Base-by-base conservation (phyloP, 2,329 filamentous ascomycete genomes). In the Ascomycota sp. region DNA sequence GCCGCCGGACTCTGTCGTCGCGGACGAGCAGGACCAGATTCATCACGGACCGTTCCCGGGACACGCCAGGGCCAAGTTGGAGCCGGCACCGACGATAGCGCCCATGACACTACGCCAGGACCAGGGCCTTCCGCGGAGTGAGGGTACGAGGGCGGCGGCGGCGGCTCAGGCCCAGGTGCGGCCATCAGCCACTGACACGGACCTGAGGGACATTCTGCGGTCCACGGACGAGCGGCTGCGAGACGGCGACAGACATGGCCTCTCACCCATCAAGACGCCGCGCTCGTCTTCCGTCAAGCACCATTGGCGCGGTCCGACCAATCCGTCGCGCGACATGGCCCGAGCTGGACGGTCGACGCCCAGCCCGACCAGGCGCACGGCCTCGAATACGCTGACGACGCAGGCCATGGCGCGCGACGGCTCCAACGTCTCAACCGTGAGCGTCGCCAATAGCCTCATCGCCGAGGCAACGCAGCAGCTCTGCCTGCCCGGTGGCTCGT, bases 181-280 rank as follows among this genome's bases (percentile, higher is more conserved):
- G 20, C 36, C 38, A 2, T 44, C 42, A 3, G 38, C 36, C 13
- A 46, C 61, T 0, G 64, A 68, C 36, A 52, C 56, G 8, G 62
- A 62, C 1, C 42, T 70, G 19, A 51, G 56, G 1, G 50, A 60
- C 34, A 69, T 70, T 20, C 47, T 70, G 21, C 53, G 52, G 26
- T 61, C 54, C 22, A 70, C 65, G 1, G 65, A 68, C 19, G 50
- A 59, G 46, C 51, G 64, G 8, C 50, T 69, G 10, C 49, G 55
- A 13, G 52, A 57, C 4, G 56, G 55, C 4, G 17, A 15, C 9
- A 27, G 15, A 11, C 40, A 33, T 8, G 46, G 41, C 13, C 35
- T 23, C 17, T 36, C 35, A 17, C 29, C 38, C 23, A 15, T 29
- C 3, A 49, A 43, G 33, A 34, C 33, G n/a, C 29, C 33, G 24